Percentiles rank a stretch among this genome's conserved stretches.
Conservation (phyloP, 2,329 filamentous ascomycete species). For the Ophiosphaerella narmari region DNA sequence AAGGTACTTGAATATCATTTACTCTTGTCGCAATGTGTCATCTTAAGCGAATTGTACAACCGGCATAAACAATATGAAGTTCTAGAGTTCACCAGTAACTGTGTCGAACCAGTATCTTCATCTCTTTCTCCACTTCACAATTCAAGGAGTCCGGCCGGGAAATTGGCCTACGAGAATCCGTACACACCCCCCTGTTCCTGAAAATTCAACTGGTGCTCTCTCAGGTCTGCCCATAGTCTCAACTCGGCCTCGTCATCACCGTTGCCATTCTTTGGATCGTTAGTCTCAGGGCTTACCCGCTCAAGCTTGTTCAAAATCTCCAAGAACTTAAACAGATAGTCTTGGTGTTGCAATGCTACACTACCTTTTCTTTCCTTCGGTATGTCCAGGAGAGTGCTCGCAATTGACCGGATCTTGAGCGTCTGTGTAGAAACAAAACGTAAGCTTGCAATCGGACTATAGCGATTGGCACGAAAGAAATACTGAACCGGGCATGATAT, state of each 20-base stretch:
- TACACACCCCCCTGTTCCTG: conserved; percentile 66
- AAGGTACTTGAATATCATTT: no score
- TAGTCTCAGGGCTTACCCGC: conserved; percentile 57
- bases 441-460: conserved; percentile 32
- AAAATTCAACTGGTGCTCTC: conserved; percentile 77
- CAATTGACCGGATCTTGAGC: conserved; percentile 83
- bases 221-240: conserved; percentile 75
- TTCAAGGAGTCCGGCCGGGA: neutral
- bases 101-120: no score
- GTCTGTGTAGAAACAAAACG: conserved; percentile 55
- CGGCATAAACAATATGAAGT: no score
- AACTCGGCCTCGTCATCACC: conserved; percentile 76
- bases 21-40: neutral
- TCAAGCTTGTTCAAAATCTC: conserved; percentile 77
- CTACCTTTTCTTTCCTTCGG: conserved; percentile 59
- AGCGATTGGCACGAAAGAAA: conserved; percentile 9
- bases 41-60: neutral
- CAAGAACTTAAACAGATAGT: conserved; percentile 72
- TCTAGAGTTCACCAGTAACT: neutral
- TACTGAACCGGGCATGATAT: conserved; percentile 11
- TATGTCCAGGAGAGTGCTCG: conserved; percentile 74
- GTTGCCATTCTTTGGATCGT: conserved; percentile 38
- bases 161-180: conserved; percentile 31
- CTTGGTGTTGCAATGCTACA: conserved; percentile 65
- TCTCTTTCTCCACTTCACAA: neutral